Evolutionary conservation across 2,329 filamentous ascomycete species (phyloP), one percentile per base, ranked within the genome.

Genomic region (Claviceps maximensis): DNA sequence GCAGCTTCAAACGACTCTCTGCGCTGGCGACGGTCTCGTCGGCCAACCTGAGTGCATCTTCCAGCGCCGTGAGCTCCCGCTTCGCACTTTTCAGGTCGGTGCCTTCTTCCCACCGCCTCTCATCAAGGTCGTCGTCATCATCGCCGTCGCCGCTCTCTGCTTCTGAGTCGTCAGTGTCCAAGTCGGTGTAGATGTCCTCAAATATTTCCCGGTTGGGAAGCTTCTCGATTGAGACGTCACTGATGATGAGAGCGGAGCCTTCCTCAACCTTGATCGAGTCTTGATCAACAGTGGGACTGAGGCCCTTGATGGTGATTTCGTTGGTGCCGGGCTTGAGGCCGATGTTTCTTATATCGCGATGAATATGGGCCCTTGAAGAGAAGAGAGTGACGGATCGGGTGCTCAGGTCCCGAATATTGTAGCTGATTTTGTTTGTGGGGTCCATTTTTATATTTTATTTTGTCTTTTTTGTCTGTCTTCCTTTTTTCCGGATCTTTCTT

Each of bases 311-410:
- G 21, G 73, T 75, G 54, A 84, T 74, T 58, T 81, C 73, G 56
- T 83, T 83, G 13, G 71, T 65, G 21, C 80, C 80, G 31, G 76
- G 71, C 71, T 62, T 61, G 38, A 67, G 59, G 42, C 53, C 27
- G 17, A 84, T 68, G 57, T 77, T 67, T 54, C 74, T 75, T 61
- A 86, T 74, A 51, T 83, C 78, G 27, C 82, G 74, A 13, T 77
- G 72, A 31, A 86, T 65, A 48, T 82, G 80, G 1, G 82, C 83
- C 56, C 76, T 70, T 2, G 71, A 70, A 0, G 82, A 82, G 55
- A 83, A 84, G 42, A 87, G 72, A 0, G 77, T 81, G 17, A 87
- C 81, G 0, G 76, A 76, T 49, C 77, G 77, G 36, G 83, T 84
- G 9, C 69, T 61, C 31, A 85, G 68, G 49, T 82, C 74, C 45